These are phyloP conservation scores for Grammothele lineata DNA, from an alignment of 768 basidiomycete genomes.

Conservation along the genomic window DNA sequence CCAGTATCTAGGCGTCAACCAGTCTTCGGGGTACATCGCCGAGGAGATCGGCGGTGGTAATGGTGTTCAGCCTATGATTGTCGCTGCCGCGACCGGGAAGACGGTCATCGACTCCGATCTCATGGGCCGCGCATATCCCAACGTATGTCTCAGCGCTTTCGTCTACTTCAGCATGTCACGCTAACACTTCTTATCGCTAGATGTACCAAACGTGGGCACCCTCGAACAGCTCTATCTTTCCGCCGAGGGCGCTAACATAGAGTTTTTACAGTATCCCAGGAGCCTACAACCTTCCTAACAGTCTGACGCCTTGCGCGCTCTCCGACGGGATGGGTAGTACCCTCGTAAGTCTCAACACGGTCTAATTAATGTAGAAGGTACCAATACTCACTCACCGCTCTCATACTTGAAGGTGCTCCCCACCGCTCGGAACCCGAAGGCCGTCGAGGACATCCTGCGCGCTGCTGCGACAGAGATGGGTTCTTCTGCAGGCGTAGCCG, in stretches of 20 bases:
- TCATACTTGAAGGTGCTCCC: conserved; percentile 15
- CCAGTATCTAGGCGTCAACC: conserved; percentile 20
- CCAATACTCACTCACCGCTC: too few relatives aligned
- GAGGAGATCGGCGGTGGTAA: conserved; percentile 43
- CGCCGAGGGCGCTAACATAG: too few relatives aligned
- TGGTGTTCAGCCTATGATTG: conserved; percentile 30
- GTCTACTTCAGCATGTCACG: too few relatives aligned
- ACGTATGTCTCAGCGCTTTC: conserved; percentile 20
- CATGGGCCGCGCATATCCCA: conserved; percentile 34
- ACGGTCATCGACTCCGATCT: conserved; percentile 33
- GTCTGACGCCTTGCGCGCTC: conserved; percentile 32
- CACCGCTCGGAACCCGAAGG: conserved; percentile 15
- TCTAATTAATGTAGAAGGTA: too few relatives aligned
- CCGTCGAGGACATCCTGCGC: conserved; percentile 25
- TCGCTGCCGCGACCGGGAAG: conserved; percentile 25
- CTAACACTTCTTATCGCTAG: conserved; percentile 6
- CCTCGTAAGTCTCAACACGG: conserved; percentile 25
- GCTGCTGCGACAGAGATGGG: conserved; percentile 27
- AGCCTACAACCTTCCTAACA: conserved; percentile 22
- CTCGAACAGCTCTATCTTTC: too few relatives aligned
- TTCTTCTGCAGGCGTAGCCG: conserved; percentile 25
- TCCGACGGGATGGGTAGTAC: conserved; percentile 35
- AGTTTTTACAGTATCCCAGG: conserved; percentile 28
- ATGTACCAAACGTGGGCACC: conserved; percentile 25
- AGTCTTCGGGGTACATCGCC: conserved; percentile 20